Evolutionary conservation across 73 alveolate species (phyloP).

Genomic region (Blepharisma japonicum): DNA sequence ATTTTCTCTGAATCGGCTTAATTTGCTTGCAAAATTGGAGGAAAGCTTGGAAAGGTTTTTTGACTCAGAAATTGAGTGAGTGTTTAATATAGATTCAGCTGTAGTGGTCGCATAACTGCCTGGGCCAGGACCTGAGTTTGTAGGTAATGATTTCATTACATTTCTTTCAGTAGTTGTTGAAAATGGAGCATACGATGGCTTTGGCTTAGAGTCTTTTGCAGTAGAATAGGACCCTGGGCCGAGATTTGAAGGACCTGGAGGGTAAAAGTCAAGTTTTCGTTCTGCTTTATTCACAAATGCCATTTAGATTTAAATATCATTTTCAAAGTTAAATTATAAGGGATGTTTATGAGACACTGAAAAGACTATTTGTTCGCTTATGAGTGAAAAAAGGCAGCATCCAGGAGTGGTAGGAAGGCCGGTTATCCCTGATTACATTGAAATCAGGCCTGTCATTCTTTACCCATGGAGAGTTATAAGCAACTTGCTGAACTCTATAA

Average conservation of each 20-base stretch:
- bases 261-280: conserved; percentile 7
- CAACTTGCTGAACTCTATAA: neutral
- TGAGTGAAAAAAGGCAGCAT: conserved; percentile 27
- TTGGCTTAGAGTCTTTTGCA: neutral
- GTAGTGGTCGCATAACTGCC: neutral
- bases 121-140: conserved; percentile 22
- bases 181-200: conserved; percentile 25
- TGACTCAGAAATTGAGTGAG: neutral
- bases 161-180: conserved; percentile 4
- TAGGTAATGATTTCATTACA: neutral
- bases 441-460: neutral
- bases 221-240: conserved; percentile 32
- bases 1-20: neutral
- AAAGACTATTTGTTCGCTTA: neutral
- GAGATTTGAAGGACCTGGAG: neutral
- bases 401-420: conserved; percentile 28
- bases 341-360: too few relatives aligned
- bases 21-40: conserved; percentile 11
- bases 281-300: conserved; percentile 28
- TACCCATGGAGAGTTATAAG: conserved; percentile 9
- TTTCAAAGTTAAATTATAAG: too few relatives aligned
- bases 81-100: neutral
- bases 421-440: neutral
- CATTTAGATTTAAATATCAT: conserved; percentile 13
- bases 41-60: neutral